Conservation (phyloP, 2,329 filamentous ascomycete species). For the Colletotrichum sp. region DNA sequence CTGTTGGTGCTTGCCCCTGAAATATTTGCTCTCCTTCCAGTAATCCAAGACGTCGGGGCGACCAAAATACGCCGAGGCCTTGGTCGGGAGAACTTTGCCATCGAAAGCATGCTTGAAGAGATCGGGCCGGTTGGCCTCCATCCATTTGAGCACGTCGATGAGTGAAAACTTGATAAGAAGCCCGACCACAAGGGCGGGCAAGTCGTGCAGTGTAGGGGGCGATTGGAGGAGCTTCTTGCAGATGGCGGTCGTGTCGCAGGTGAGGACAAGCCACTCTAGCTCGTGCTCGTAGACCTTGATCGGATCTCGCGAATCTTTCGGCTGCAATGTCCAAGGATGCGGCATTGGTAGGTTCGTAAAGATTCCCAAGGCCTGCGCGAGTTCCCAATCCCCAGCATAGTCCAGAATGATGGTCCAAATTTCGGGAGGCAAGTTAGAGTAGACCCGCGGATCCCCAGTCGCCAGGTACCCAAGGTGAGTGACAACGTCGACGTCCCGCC, state of each 20-base stretch:
- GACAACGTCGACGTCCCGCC: constrained; percentile 69
- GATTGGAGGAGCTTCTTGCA: constrained; percentile 76
- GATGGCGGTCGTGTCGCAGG: constrained; percentile 71
- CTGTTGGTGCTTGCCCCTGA: constrained; percentile 75
- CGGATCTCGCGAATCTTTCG: constrained; percentile 66
- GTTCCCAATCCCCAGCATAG: constrained; percentile 87
- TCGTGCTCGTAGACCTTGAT: constrained; percentile 76
- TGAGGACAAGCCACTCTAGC: constrained; percentile 85
- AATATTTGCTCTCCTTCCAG: constrained; percentile 85
- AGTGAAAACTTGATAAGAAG: constrained; percentile 92
- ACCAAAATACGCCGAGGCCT: constrained; percentile 86
- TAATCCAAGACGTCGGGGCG: constrained; percentile 86
- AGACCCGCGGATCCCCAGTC: constrained; percentile 35
- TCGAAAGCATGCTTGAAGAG: constrained; percentile 77
- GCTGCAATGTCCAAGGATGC: constrained; percentile 67
- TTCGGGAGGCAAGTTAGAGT: constrained; percentile 74
- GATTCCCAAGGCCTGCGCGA: constrained; percentile 80
- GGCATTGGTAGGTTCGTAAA: constrained; percentile 80
- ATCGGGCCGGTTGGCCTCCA: constrained; percentile 66
- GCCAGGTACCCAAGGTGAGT: constrained; percentile 42
- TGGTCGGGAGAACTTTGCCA: constrained; percentile 83
- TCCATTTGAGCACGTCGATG: constrained; percentile 75
- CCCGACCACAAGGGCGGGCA: constrained; percentile 84
- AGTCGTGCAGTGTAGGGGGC: constrained; percentile 70
- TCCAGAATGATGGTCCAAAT: constrained; percentile 91